phyloP scores from a whole-genome alignment of 371 early-diverging fungal genomes.

The Syncephalastrum racemosum region DNA sequence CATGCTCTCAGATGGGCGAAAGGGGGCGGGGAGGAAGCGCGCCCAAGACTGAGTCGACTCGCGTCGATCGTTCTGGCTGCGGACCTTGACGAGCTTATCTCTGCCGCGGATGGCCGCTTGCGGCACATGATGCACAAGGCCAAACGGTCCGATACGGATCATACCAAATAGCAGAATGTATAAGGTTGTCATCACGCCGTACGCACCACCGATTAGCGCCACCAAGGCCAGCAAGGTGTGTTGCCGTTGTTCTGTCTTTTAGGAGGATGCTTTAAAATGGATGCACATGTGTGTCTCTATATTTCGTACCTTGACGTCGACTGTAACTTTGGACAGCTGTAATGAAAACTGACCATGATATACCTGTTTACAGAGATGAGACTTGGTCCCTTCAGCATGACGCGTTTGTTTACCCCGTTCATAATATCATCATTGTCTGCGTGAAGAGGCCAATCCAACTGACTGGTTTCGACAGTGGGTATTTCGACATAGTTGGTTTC shows the following conservation, averaged over 20 bases:
- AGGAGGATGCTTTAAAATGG: background rate
- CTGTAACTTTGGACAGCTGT: slow-evolving; percentile 30
- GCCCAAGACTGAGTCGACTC: too few relatives aligned
- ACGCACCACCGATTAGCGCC: slow-evolving; percentile 44
- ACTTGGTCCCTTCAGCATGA: background rate
- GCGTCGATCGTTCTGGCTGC: background rate
- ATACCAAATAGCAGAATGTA: slow-evolving; percentile 46
- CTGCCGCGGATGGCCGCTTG: slow-evolving; percentile 19
- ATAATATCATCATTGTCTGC: slow-evolving; percentile 15
- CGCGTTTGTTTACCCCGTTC: slow-evolving; percentile 14
- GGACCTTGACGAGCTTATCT: background rate
- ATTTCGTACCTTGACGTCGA: slow-evolving; percentile 32
- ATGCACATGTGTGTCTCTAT: background rate
- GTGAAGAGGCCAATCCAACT: slow-evolving; percentile 34
- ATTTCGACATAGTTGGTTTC: slow-evolving; percentile 33
- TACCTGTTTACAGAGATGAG: slow-evolving; percentile 7
- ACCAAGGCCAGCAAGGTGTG: slow-evolving; percentile 38
- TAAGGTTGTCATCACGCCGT: slow-evolving; percentile 36
- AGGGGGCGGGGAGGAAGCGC: too few relatives aligned
- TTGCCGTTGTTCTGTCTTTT: slow-evolving; percentile 39
- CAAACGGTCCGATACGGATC: slow-evolving; percentile 44
- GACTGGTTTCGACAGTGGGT: slow-evolving; percentile 21
- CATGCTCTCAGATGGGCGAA: too few relatives aligned
- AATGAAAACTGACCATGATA: slow-evolving; percentile 36
- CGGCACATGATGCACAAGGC: slow-evolving; percentile 36